Percentiles rank a stretch among this genome's conserved stretches.
phyloP scores from a whole-genome alignment of 208 protist genomes.

The Acanthamoeba sp. region DNA sequence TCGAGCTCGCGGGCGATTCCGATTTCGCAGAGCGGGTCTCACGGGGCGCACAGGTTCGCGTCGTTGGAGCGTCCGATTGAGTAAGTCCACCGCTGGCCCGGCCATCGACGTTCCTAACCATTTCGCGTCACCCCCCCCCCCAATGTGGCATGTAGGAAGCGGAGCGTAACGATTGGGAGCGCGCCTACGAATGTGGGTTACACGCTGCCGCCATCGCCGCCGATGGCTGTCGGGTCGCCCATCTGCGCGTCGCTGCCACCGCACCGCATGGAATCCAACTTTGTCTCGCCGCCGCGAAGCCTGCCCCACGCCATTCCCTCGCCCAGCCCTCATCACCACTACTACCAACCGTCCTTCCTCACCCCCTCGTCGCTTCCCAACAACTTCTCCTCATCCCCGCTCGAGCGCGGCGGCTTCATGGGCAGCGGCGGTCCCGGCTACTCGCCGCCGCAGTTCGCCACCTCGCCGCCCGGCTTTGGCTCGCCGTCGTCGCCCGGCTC shows the following conservation, averaged over 20 bases:
- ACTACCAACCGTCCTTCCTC: slow-evolving; percentile 39
- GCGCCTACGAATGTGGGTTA: slow-evolving; percentile 50
- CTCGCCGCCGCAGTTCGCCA: background rate
- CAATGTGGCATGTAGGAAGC: background rate
- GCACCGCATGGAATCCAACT: background rate
- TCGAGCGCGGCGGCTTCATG: background rate
- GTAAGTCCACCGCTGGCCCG: background rate
- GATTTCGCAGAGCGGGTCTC: background rate
- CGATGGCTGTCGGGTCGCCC: slow-evolving; percentile 37
- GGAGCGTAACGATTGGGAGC: slow-evolving; percentile 26
- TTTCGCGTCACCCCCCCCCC: background rate
- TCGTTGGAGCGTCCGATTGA: background rate
- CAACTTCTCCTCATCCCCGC: background rate
- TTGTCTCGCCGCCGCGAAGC: background rate
- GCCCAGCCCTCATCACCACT: background rate
- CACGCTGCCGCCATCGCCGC: background rate
- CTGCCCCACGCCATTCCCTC: background rate
- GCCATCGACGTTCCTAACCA: slow-evolving; percentile 1
- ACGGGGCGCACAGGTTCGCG: background rate
- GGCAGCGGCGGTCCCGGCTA: background rate
- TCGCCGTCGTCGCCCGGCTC: slow-evolving; percentile 36
- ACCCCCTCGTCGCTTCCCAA: slow-evolving; percentile 30
- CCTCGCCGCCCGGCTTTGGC: background rate
- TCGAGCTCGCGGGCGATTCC: background rate
- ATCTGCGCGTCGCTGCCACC: slow-evolving; percentile 28